phyloP scores from a whole-genome alignment of 768 basidiomycete genomes.

The Mycena crocata region DNA sequence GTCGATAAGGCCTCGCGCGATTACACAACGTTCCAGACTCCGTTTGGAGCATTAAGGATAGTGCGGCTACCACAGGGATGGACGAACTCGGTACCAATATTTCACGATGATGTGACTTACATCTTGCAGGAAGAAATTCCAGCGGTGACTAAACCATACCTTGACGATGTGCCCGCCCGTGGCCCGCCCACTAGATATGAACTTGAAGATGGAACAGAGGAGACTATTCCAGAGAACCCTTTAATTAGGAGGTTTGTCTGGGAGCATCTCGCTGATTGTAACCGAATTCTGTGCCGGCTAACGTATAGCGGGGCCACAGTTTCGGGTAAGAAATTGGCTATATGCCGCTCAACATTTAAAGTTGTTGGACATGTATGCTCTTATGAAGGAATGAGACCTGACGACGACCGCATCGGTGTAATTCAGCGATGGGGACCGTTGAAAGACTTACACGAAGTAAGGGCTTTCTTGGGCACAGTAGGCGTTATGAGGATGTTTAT shows the following conservation, averaged over 20 bases:
- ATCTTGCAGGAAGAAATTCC: slow-evolving; percentile 22
- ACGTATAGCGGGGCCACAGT: slow-evolving; percentile 37
- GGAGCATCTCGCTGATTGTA: slow-evolving; percentile 50
- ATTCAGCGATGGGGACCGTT: background rate
- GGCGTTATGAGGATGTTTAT: background rate
- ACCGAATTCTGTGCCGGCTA: slow-evolving; percentile 48
- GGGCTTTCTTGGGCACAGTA: background rate
- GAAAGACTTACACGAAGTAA: background rate
- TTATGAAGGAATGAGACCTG: background rate
- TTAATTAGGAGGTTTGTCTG: slow-evolving; percentile 47
- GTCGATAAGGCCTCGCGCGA: slow-evolving; percentile 41
- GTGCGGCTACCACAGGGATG: slow-evolving; percentile 44
- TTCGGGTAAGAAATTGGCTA: background rate
- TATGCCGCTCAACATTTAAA: background rate
- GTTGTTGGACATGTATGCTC: slow-evolving; percentile 13
- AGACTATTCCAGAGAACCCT: slow-evolving; percentile 41
- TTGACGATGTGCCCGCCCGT: slow-evolving; percentile 21
- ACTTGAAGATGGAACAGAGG: slow-evolving; percentile 4
- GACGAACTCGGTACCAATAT: slow-evolving; percentile 31
- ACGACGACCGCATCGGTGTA: background rate
- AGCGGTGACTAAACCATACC: slow-evolving; percentile 22
- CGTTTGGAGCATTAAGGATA: slow-evolving; percentile 36
- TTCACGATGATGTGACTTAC: slow-evolving; percentile 19
- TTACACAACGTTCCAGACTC: slow-evolving; percentile 47
- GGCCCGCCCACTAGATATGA: slow-evolving; percentile 7